Evolutionary conservation across 208 protist genomes (phyloP).

Genomic region (Trypanosoma melophagium): DNA sequence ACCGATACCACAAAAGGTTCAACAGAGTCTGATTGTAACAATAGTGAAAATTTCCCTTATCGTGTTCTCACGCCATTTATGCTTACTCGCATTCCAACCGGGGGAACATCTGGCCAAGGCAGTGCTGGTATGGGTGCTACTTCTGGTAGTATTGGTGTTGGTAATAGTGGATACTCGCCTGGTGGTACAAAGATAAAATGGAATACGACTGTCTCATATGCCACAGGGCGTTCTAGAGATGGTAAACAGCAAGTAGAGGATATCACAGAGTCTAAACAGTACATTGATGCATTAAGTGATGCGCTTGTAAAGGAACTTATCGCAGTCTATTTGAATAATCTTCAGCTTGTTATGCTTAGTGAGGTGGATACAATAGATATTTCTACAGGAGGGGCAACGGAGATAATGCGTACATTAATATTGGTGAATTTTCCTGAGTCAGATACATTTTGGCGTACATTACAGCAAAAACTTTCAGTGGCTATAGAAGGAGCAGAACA

Average conservation of each 20-base stretch:
- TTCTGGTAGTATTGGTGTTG: background rate
- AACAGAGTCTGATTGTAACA: constrained; percentile 14
- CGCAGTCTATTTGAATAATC: constrained; percentile 66
- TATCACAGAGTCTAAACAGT: constrained; percentile 37
- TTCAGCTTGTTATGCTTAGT: constrained; percentile 36
- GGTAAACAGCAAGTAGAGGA: constrained; percentile 31
- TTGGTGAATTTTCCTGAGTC: constrained; percentile 74
- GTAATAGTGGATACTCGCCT: background rate
- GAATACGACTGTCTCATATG: background rate
- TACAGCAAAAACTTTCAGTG: constrained; percentile 44
- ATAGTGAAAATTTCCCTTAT: background rate
- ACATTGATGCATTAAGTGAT: constrained; percentile 61
- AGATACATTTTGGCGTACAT: constrained; percentile 46
- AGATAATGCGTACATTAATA: constrained; percentile 29
- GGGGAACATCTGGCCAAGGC: constrained; percentile 9
- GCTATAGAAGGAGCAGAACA: constrained; percentile 46
- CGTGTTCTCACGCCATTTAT: constrained; percentile 14
- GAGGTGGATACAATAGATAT: background rate
- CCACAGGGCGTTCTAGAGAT: constrained; percentile 1
- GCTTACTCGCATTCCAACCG: constrained; percentile 9
- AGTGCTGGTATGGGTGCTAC: background rate
- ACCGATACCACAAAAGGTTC: constrained; percentile 7
- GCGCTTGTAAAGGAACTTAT: constrained; percentile 50
- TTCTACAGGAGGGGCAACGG: background rate
- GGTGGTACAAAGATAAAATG: background rate